Evolutionary conservation across 2,329 filamentous ascomycete species (phyloP).

Genomic region (Aciculosporium take): DNA sequence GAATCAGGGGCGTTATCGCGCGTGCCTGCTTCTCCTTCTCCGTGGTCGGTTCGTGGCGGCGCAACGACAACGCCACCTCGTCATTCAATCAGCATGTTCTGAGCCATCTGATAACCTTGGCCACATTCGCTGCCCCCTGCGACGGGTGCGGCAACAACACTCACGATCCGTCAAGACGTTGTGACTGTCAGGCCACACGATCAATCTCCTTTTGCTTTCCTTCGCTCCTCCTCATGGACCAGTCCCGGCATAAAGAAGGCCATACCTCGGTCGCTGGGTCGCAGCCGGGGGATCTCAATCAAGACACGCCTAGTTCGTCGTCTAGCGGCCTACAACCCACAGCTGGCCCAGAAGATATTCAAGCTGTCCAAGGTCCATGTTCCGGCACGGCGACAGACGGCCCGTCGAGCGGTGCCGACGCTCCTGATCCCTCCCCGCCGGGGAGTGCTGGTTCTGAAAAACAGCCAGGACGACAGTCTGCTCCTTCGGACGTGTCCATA

Average conservation of each 20-base stretch:
- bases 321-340: not conserved
- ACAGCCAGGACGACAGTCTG: conserved; percentile 20
- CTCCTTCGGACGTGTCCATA: conserved; percentile 22
- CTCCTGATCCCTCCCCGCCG: conserved; percentile 21
- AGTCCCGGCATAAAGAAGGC: not conserved
- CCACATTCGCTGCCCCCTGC: conserved; percentile 1
- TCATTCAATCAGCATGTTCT: conserved; percentile 5
- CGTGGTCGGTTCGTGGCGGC: not conserved
- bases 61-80: conserved; percentile 3
- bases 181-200: conserved; percentile 6
- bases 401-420: conserved; percentile 1
- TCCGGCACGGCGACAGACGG: not conserved
- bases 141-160: not conserved
- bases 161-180: not conserved
- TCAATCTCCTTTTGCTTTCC: not conserved
- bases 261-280: not conserved
- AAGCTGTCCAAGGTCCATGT: not conserved
- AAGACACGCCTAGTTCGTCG: not conserved
- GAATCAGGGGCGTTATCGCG: not conserved
- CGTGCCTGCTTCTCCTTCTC: not conserved
- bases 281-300: not conserved
- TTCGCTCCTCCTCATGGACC: conserved; percentile 2
- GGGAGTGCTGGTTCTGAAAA: conserved; percentile 29
- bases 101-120: not conserved
- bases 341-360: not conserved